Evolutionary conservation across 164 flowering plant genomes (phyloP).

Genomic region (Magnolia officinalis): DNA sequence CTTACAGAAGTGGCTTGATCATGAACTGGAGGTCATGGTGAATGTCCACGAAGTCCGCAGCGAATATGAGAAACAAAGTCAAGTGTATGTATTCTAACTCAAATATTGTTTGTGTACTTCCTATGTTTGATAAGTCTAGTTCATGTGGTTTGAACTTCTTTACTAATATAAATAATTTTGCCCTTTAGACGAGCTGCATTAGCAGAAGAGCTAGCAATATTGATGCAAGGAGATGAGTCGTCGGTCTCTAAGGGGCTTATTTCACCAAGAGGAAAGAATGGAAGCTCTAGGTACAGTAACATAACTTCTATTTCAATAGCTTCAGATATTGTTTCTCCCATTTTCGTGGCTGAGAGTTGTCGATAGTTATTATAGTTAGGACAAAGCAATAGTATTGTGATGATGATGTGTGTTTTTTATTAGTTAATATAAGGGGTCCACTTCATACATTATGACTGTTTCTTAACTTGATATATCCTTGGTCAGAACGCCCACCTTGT

Average conservation of each 20-base stretch:
- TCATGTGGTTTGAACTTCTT: background rate
- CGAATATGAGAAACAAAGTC: constrained; percentile 96
- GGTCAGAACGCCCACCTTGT: constrained; percentile 71
- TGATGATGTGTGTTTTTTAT: background rate
- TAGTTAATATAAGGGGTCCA: background rate
- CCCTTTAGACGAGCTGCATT: constrained; percentile 80
- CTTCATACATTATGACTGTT: background rate
- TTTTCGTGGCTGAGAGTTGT: background rate
- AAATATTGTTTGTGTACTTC: background rate
- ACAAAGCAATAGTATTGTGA: too few species aligned
- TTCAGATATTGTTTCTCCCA: background rate
- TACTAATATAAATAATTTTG: background rate
- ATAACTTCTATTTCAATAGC: constrained; percentile 6
- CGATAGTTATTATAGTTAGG: background rate
- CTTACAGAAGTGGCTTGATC: constrained; percentile 93
- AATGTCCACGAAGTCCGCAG: constrained; percentile 97
- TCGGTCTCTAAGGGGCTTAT: constrained; percentile 64
- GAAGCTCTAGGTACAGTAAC: constrained; percentile 31
- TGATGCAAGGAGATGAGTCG: constrained; percentile 76
- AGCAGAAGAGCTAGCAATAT: constrained; percentile 80
- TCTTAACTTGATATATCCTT: constrained; percentile 5
- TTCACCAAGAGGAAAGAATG: constrained; percentile 89
- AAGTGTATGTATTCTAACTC: constrained; percentile 65
- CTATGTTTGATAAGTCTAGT: background rate
- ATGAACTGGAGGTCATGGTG: constrained; percentile 98